Percentiles rank a stretch among this genome's conserved stretches.
These are phyloP conservation scores for Miamiensis avidus DNA, from an alignment of 169 alveolate species.

Conservation along the genomic window DNA sequence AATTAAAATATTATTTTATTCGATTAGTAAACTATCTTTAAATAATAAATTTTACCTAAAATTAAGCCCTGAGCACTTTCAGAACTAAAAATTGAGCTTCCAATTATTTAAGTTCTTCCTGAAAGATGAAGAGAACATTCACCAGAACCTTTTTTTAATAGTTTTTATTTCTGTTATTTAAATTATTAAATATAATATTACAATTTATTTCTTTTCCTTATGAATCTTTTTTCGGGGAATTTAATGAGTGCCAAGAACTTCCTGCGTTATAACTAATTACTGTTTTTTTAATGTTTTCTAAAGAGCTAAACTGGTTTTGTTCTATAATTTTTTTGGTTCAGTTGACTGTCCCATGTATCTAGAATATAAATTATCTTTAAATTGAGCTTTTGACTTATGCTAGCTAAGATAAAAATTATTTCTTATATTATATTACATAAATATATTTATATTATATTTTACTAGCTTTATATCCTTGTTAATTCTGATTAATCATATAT, in stretches of 20 bases:
- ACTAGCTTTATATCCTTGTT: not conserved
- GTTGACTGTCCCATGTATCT: too few species aligned
- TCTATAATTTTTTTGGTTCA: too few species aligned
- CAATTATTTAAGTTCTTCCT: not conserved
- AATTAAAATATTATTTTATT: slow-evolving; percentile 1
- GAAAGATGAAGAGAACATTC: not conserved
- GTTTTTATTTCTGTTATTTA: too few species aligned
- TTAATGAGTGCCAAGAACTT: not conserved
- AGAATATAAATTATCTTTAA: slow-evolving; percentile 10
- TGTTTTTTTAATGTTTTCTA: too few species aligned
- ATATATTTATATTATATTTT: not conserved
- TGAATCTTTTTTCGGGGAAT: not conserved
- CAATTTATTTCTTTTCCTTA: not conserved
- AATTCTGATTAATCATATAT: slow-evolving; percentile 29
- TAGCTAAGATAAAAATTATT: not conserved
- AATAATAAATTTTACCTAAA: slow-evolving; percentile 45
- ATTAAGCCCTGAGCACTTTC: slow-evolving; percentile 62
- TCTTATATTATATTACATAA: not conserved
- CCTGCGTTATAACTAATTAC: not conserved
- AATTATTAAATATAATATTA: too few species aligned
- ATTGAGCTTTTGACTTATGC: slow-evolving; percentile 19
- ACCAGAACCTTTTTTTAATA: not conserved
- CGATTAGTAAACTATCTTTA: slow-evolving; percentile 53
- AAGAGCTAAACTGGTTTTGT: too few species aligned
- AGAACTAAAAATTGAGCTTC: slow-evolving; percentile 28